Evolutionary conservation across 2,329 filamentous ascomycete species (phyloP).

Genomic region (Cadophora sp.): DNA sequence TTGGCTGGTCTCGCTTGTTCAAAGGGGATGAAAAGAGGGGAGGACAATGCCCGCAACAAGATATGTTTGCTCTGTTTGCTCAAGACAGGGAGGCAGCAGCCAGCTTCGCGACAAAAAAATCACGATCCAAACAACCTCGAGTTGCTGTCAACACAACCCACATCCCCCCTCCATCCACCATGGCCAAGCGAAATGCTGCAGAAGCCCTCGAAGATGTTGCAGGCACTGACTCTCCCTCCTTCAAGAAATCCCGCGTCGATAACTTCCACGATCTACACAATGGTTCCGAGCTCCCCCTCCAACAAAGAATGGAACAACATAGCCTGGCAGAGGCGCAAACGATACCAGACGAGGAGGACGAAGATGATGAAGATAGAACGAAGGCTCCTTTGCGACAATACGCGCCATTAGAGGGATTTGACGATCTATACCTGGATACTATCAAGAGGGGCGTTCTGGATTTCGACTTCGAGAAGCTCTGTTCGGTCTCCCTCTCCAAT

Average conservation of each 20-base stretch:
- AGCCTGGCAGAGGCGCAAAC: constrained; percentile 24
- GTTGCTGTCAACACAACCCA: background rate
- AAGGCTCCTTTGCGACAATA: constrained; percentile 66
- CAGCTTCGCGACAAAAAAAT: constrained; percentile 26
- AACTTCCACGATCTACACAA: constrained; percentile 40
- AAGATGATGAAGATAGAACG: constrained; percentile 47
- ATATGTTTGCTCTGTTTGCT: constrained; percentile 12
- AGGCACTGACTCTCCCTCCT: constrained; percentile 62
- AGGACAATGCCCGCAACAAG: background rate
- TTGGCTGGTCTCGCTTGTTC: constrained; percentile 4
- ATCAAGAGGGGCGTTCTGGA: constrained; percentile 92
- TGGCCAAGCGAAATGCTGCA: constrained; percentile 65
- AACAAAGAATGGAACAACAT: constrained; percentile 38
- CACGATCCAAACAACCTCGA: constrained; percentile 1
- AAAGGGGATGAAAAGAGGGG: background rate
- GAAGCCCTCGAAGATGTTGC: constrained; percentile 65
- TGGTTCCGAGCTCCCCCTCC: constrained; percentile 39
- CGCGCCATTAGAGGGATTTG: constrained; percentile 86
- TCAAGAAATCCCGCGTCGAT: constrained; percentile 62
- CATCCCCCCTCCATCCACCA: constrained; percentile 29
- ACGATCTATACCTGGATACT: constrained; percentile 96
- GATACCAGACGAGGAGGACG: constrained; percentile 41
- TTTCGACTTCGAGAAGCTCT: constrained; percentile 99
- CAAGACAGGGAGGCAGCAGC: background rate
- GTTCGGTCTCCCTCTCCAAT: constrained; percentile 93